Percentiles rank a stretch among this genome's conserved stretches.
Evolutionary conservation across 176 grass and related monocot species (phyloP).

Genomic region (Avena insularis): DNA sequence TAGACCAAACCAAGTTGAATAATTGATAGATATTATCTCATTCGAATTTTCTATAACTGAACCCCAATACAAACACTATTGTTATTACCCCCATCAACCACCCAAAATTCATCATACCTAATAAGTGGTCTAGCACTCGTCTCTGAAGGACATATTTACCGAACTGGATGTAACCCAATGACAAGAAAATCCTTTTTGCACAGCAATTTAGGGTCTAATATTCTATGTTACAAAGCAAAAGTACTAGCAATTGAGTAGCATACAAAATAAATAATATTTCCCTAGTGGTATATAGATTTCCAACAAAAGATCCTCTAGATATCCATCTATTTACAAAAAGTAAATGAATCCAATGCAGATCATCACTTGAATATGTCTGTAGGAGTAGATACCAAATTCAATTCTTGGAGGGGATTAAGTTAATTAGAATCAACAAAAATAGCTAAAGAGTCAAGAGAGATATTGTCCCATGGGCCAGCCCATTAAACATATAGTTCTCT

Average conservation of each 20-base stretch:
- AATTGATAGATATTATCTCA: background rate
- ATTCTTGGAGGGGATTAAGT: background rate
- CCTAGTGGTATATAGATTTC: background rate
- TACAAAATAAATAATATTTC: background rate
- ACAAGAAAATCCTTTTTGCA: background rate
- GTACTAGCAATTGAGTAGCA: background rate
- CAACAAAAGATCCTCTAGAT: background rate
- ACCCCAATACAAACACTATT: background rate
- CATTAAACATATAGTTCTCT: too few species aligned
- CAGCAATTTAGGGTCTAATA: background rate
- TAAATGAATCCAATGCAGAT: background rate
- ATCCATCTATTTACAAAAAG: background rate
- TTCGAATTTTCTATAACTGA: background rate
- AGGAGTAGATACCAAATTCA: background rate
- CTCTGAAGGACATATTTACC: background rate
- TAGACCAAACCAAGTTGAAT: background rate
- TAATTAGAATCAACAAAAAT: background rate
- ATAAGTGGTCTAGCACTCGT: background rate
- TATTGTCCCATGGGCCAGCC: too few species aligned
- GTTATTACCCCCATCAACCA: background rate
- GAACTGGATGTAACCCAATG: background rate
- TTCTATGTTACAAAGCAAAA: background rate
- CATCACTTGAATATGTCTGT: background rate
- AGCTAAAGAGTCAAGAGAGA: too few species aligned
- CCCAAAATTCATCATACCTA: too few species aligned